phyloP scores from a whole-genome alignment of 345 rosid genomes.

The Toxicodendron radicans region DNA sequence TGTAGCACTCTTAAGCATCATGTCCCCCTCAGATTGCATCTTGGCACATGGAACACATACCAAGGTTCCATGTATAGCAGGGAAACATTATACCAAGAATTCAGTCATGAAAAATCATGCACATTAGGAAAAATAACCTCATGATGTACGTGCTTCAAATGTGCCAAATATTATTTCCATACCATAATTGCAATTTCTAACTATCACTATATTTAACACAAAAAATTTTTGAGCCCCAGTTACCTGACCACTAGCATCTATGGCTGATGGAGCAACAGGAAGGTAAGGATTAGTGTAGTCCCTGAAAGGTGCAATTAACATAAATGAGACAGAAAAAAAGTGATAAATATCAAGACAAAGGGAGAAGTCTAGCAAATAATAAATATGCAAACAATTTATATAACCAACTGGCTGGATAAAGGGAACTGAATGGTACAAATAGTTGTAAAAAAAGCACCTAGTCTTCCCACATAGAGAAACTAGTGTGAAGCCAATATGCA shows the following conservation, averaged over 20 bases:
- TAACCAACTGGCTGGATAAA: not conserved
- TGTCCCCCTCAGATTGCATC: not conserved
- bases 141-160: not conserved
- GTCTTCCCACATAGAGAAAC: not conserved
- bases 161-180: not conserved
- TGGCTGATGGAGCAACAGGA: constrained; percentile 97
- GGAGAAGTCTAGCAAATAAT: not conserved
- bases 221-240: not conserved
- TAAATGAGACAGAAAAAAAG: constrained; percentile 4
- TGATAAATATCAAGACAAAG: constrained; percentile 7
- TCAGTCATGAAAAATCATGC: not conserved
- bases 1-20: constrained; percentile 5
- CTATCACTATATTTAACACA: not conserved
- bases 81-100: not conserved
- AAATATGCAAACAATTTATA: not conserved
- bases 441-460: not conserved
- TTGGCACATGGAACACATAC: not conserved
- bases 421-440: not conserved
- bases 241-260: constrained; percentile 88
- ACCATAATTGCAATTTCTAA: not conserved
- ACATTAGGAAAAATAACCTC: not conserved
- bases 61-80: not conserved
- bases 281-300: constrained; percentile 96
- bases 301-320: constrained; percentile 42
- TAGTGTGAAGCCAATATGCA: not conserved